Evolutionary conservation across 1,284 basidiomycete species (phyloP), one percentile per base, ranked within the genome.

Genomic region (Flammula alnicola): DNA sequence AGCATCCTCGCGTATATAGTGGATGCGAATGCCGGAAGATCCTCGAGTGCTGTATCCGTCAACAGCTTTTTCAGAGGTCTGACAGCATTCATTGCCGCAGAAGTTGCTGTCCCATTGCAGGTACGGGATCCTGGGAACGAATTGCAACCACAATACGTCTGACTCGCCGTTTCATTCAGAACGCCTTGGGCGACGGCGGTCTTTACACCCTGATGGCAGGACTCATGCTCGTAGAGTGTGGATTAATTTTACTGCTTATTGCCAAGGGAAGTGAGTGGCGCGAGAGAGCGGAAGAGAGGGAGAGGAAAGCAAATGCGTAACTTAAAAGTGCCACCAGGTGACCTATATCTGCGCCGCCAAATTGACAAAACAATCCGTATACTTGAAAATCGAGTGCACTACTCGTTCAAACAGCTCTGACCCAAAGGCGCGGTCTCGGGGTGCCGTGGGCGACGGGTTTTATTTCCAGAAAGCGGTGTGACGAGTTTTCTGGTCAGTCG

Each of bases 1-100:
- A 84, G 82, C 55, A 84, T 85, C 0, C 70, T 93, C 16, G 82
- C 87, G 0, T 91, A 89, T 59, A 76, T 91, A 39, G 85, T 90
- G 3, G 89, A 93, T 60, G 81, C 87, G 3, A 92, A 91, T 61
- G 71, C 72, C 3, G 90, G 91, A 6, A 78, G 87, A 16, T 86
- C 86, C 0, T 80, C 83, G 2, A 80, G 78, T 17, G 87, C 86
- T 3, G 81, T 88, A 3, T 84, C 88, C 0, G 71, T 76, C n/a
- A 93, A 93, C 63, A 86, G 84, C 54, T 75, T 71, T 22, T 85
- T 86, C 65, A 78, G 89, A 35, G 88, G 90, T 1, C 35, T 83
- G 2, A 71, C 77, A 2, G 91, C 86, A 7, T 86, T 91, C 56
- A 69, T 87, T n/a, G 83, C 84, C 5, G 78, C 81, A 4, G 88